Conservation (phyloP, 169 alveolate species). For the Cryptosporidium canis region DNA sequence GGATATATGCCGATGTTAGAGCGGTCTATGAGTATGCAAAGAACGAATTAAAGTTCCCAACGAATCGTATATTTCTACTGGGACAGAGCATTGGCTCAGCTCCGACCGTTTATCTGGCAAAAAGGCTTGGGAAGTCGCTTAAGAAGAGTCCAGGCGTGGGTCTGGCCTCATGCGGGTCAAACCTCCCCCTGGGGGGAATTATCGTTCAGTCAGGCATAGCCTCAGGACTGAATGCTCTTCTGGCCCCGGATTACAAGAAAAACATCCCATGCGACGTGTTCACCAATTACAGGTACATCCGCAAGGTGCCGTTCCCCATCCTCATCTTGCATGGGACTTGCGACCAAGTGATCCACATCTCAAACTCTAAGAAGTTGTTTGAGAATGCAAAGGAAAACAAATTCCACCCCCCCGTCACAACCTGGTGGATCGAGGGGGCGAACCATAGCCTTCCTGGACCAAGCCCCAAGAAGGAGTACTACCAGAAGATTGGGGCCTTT, state of each 20-base stretch:
- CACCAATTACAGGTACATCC: slow-evolving; percentile 16
- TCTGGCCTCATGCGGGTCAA: neutral
- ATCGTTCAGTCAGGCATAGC: slow-evolving; percentile 62
- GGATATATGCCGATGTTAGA: slow-evolving; percentile 47
- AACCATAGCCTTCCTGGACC: slow-evolving; percentile 50
- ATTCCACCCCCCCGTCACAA: slow-evolving; percentile 35
- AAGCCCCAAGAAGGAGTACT: slow-evolving; percentile 54
- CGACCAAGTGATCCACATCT: slow-evolving; percentile 57
- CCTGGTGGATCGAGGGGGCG: slow-evolving; percentile 72
- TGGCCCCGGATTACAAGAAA: slow-evolving; percentile 33
- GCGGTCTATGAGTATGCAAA: slow-evolving; percentile 60
- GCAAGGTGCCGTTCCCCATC: slow-evolving; percentile 51
- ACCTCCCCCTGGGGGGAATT: slow-evolving; percentile 43
- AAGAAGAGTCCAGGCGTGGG: neutral
- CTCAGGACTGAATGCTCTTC: slow-evolving; percentile 66
- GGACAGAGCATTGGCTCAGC: slow-evolving; percentile 72
- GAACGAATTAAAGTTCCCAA: slow-evolving; percentile 14
- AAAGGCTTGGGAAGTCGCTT: neutral
- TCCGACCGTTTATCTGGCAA: slow-evolving; percentile 46
- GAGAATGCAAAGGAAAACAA: slow-evolving; percentile 41
- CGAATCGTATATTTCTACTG: slow-evolving; percentile 27
- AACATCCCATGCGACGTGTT: slow-evolving; percentile 39
- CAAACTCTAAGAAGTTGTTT: slow-evolving; percentile 22
- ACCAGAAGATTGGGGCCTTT: slow-evolving; percentile 24
- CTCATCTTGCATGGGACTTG: slow-evolving; percentile 38